phyloP scores from a whole-genome alignment of 2,329 filamentous ascomycete genomes.

The Bisporella sp. region DNA sequence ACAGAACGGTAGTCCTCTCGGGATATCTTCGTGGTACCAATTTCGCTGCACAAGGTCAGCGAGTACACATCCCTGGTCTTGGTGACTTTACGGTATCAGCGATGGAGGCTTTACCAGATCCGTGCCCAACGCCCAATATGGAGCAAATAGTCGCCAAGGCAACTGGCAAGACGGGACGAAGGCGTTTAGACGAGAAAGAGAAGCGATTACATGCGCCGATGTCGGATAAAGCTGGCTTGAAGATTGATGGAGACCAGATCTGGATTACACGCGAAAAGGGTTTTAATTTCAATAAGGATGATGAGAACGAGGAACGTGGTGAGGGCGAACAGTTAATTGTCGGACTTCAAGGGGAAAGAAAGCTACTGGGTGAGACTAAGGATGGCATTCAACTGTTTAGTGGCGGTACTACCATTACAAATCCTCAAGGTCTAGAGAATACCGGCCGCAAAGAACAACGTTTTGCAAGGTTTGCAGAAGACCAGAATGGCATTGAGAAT shows the following conservation, averaged over 20 bases:
- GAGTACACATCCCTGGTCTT: slow-evolving; percentile 86
- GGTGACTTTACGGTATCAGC: slow-evolving; percentile 79
- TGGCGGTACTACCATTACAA: slow-evolving; percentile 61
- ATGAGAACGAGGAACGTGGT: slow-evolving; percentile 64
- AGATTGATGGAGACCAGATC: slow-evolving; percentile 95
- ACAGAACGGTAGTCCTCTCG: slow-evolving; percentile 84
- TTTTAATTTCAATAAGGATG: slow-evolving; percentile 68
- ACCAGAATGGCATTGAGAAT: slow-evolving; percentile 55
- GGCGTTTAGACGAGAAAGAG: slow-evolving; percentile 88
- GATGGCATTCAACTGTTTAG: slow-evolving; percentile 81
- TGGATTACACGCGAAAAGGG: slow-evolving; percentile 71
- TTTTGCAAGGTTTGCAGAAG: slow-evolving; percentile 49
- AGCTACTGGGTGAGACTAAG: slow-evolving; percentile 73
- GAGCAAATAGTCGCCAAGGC: slow-evolving; percentile 81
- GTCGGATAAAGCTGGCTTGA: slow-evolving; percentile 92
- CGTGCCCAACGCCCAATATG: slow-evolving; percentile 88
- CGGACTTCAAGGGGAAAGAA: slow-evolving; percentile 75
- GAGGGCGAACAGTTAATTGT: slow-evolving; percentile 94
- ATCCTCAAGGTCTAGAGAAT: slow-evolving; percentile 51
- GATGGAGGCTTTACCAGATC: slow-evolving; percentile 86
- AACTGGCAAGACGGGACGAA: slow-evolving; percentile 72
- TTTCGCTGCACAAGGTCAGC: slow-evolving; percentile 76
- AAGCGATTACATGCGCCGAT: slow-evolving; percentile 95
- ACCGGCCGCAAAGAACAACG: slow-evolving; percentile 54
- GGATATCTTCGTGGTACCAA: slow-evolving; percentile 94